Conservation (phyloP, 1,284 basidiomycete species). For the Phellopilus nigrolimitatus region DNA sequence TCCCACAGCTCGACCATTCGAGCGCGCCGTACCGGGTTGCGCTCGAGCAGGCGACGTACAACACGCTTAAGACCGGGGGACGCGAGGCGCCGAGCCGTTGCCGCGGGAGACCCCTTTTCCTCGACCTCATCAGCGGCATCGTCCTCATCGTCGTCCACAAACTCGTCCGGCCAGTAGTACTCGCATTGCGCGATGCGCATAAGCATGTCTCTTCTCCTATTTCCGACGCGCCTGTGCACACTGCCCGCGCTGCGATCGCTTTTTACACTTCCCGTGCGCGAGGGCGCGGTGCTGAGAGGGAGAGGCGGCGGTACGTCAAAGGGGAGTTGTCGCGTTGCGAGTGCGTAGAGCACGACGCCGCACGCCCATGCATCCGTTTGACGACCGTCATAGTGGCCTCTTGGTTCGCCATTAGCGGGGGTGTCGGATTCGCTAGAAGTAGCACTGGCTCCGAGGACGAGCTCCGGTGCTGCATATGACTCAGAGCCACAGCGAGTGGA, state of each 20-base stretch:
- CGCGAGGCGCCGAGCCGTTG: conserved; percentile 32
- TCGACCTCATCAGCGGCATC: conserved; percentile 25
- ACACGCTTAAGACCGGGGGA: conserved; percentile 48
- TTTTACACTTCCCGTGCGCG: conserved; percentile 21
- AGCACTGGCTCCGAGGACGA: conserved; percentile 50
- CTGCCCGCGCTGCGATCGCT: conserved; percentile 11
- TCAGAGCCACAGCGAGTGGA: conserved; percentile 88
- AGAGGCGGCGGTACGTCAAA: conserved; percentile 44
- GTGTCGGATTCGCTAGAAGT: conserved; percentile 21
- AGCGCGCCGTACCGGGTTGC: conserved; percentile 61
- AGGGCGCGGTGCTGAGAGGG: conserved; percentile 16
- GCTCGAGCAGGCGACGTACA: conserved; percentile 59
- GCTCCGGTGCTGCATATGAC: conserved; percentile 88
- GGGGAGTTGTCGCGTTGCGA: conserved; percentile 60
- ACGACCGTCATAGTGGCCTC: conserved; percentile 75
- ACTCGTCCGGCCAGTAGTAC: conserved; percentile 58
- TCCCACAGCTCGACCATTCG: conserved; percentile 62
- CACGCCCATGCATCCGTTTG: conserved; percentile 89
- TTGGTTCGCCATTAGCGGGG: conserved; percentile 25
- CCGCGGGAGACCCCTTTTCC: conserved; percentile 21
- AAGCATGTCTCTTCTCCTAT: conserved; percentile 48
- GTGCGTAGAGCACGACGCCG: conserved; percentile 78
- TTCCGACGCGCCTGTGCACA: conserved; percentile 10
- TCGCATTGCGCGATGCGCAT: conserved; percentile 77
- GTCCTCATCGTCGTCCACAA: conserved; percentile 12